These are phyloP conservation scores for Piedraia hortae DNA, from an alignment of 2,329 filamentous ascomycete genomes.

Conservation along the genomic window DNA sequence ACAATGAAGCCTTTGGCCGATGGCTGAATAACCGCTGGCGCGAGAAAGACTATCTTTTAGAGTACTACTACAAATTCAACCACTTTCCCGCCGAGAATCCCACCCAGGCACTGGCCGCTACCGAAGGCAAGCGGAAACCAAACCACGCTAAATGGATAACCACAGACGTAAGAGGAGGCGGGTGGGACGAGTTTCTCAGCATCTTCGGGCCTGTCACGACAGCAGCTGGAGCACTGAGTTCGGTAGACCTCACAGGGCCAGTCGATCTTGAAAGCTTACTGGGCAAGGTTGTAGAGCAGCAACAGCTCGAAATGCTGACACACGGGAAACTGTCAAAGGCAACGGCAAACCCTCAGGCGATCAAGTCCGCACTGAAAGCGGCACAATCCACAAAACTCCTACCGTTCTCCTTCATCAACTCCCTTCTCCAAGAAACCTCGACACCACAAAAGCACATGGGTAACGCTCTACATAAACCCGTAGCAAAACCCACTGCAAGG, in stretches of 20 bases:
- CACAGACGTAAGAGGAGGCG: constrained; percentile 22
- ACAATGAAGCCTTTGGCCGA: constrained; percentile 43
- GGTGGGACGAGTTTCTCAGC: constrained; percentile 24
- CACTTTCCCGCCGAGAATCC: constrained; percentile 45
- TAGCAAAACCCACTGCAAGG: constrained; percentile 5
- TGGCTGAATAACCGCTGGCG: constrained; percentile 77
- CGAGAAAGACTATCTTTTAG: constrained; percentile 73
- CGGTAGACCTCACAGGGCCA: constrained; percentile 16
- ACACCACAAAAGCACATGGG: constrained; percentile 10
- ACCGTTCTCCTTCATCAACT: constrained; percentile 8
- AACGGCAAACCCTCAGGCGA: constrained; percentile 9
- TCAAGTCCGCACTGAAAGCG: constrained; percentile 9
- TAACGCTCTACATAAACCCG: constrained; percentile 6
- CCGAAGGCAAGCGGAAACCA: constrained; percentile 13
- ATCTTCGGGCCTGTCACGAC: constrained; percentile 25
- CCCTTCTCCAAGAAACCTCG: constrained; percentile 8
- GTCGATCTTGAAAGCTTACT: constrained; percentile 13
- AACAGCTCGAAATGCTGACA: constrained; percentile 9
- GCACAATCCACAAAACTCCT: constrained; percentile 9
- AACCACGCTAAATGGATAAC: constrained; percentile 19
- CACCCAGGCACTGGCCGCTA: constrained; percentile 12
- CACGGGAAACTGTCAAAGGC: constrained; percentile 7
- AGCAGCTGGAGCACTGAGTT: constrained; percentile 21
- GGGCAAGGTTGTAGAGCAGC: constrained; percentile 11
- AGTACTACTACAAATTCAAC: constrained; percentile 46